A percentile compares a stretch with the other conserved stretches of the same genome.
Conservation (phyloP, 352 stramenopile species). For the Thraustochytrium sp. region DNA sequence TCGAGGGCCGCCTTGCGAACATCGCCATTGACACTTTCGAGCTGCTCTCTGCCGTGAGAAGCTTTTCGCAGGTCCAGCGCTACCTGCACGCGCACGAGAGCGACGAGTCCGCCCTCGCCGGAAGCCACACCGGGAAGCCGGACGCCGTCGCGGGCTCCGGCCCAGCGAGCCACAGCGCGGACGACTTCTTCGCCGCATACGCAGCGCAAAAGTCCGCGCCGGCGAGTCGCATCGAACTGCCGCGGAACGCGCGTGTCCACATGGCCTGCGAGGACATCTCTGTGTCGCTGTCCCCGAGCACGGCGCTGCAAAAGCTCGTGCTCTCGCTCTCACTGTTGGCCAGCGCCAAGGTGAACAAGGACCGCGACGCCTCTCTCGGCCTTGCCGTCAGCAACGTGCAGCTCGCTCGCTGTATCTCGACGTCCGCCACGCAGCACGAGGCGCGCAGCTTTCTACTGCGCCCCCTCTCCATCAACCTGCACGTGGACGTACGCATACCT, state of each 20-base stretch:
- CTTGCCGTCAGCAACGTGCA: not conserved
- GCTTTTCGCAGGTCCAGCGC: slow-evolving; percentile 1
- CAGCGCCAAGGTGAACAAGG: not conserved
- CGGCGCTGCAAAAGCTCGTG: not conserved
- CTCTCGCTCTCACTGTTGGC: not conserved
- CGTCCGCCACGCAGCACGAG: too few species aligned
- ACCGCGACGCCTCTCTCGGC: not conserved
- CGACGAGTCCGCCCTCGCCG: too few species aligned
- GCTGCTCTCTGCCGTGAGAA: not conserved
- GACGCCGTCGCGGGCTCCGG: not conserved
- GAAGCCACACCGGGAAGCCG: too few species aligned
- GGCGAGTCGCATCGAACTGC: not conserved
- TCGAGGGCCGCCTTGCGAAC: not conserved
- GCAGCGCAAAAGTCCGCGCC: not conserved
- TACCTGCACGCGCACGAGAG: not conserved
- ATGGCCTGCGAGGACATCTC: not conserved
- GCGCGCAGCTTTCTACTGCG: not conserved
- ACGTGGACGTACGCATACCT: not conserved
- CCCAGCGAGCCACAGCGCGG: not conserved
- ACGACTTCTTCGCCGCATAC: not conserved
- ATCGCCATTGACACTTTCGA: slow-evolving; percentile 13
- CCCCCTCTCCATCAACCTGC: not conserved
- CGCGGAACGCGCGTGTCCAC: not conserved
- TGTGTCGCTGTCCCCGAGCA: not conserved
- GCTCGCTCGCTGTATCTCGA: too few species aligned